Evolutionary conservation across 1,284 basidiomycete genomes (phyloP).

Genomic region (Gomphus bonarii): DNA sequence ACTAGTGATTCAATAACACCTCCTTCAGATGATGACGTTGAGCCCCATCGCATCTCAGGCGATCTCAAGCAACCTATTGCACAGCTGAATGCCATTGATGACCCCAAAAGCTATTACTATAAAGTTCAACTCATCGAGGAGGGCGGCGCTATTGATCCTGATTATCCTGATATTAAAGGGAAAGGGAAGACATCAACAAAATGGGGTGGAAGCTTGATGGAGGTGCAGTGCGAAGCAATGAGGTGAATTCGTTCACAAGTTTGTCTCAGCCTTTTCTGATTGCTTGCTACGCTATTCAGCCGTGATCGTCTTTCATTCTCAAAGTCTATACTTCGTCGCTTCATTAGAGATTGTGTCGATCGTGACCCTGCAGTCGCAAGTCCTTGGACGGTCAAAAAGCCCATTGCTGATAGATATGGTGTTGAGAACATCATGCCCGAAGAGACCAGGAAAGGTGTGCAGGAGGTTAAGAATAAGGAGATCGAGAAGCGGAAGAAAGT

Average conservation of each 20-base stretch:
- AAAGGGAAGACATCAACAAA: slow-evolving; percentile 40
- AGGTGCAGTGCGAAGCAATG: slow-evolving; percentile 71
- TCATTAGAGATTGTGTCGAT: slow-evolving; percentile 88
- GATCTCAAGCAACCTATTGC: slow-evolving; percentile 71
- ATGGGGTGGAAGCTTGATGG: slow-evolving; percentile 63
- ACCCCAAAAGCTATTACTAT: slow-evolving; percentile 81
- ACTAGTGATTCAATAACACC: slow-evolving; percentile 15
- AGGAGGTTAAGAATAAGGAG: slow-evolving; percentile 74
- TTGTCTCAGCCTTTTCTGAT: background rate
- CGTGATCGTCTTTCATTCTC: slow-evolving; percentile 93
- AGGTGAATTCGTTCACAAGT: slow-evolving; percentile 42
- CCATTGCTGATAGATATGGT: slow-evolving; percentile 74
- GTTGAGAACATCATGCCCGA: slow-evolving; percentile 81
- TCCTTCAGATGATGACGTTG: slow-evolving; percentile 29
- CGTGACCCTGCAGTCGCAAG: slow-evolving; percentile 86
- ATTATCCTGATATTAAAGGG: slow-evolving; percentile 9
- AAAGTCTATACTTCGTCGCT: slow-evolving; percentile 92
- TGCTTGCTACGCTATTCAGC: slow-evolving; percentile 28
- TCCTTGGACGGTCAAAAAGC: slow-evolving; percentile 88
- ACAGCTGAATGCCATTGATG: slow-evolving; percentile 64
- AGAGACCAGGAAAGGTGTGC: slow-evolving; percentile 69
- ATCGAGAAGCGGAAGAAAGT: slow-evolving; percentile 84
- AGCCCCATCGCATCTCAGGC: slow-evolving; percentile 59
- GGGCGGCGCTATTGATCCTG: slow-evolving; percentile 30
- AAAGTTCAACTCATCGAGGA: slow-evolving; percentile 77